phyloP scores from a whole-genome alignment of 176 grass and related monocot species.

The Echinochloa phyllopogon region DNA sequence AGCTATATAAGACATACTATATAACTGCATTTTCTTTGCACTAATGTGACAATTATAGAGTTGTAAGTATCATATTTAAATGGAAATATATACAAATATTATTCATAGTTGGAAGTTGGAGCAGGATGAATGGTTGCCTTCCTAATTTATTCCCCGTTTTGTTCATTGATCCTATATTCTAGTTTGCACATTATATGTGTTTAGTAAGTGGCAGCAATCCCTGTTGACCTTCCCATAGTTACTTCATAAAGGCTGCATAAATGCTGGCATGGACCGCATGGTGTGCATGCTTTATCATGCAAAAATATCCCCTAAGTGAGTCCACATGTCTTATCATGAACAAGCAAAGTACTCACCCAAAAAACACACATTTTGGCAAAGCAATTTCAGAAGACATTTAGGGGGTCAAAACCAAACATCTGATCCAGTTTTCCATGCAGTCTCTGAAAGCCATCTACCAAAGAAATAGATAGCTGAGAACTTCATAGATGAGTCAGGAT shows the following conservation, averaged over 20 bases:
- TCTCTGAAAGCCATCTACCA: constrained; percentile 30
- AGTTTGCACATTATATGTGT: constrained; percentile 33
- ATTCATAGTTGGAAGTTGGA: background rate
- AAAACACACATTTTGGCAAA: constrained; percentile 35
- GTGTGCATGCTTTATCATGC: constrained; percentile 31
- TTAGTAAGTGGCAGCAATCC: constrained; percentile 44
- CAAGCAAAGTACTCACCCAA: constrained; percentile 36
- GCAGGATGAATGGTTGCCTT: constrained; percentile 28
- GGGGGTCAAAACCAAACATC: background rate
- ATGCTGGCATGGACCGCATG: background rate
- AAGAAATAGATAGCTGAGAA: constrained; percentile 25
- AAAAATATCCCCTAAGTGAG: constrained; percentile 21
- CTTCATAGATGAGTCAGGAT: constrained; percentile 26
- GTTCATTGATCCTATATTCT: background rate
- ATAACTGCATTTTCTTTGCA: background rate
- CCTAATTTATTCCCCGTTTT: constrained; percentile 2
- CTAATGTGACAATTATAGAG: background rate
- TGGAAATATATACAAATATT: background rate
- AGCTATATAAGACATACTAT: too few species aligned
- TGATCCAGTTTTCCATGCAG: constrained; percentile 6
- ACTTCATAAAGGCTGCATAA: constrained; percentile 25
- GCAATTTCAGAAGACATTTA: constrained; percentile 25
- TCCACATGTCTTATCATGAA: constrained; percentile 33
- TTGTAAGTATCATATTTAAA: background rate
- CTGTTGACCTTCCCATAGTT: constrained; percentile 37